Evolutionary conservation across 208 protist genomes (phyloP), one percentile per base, ranked within the genome.

Genomic region (Acanthamoeba sp.): DNA sequence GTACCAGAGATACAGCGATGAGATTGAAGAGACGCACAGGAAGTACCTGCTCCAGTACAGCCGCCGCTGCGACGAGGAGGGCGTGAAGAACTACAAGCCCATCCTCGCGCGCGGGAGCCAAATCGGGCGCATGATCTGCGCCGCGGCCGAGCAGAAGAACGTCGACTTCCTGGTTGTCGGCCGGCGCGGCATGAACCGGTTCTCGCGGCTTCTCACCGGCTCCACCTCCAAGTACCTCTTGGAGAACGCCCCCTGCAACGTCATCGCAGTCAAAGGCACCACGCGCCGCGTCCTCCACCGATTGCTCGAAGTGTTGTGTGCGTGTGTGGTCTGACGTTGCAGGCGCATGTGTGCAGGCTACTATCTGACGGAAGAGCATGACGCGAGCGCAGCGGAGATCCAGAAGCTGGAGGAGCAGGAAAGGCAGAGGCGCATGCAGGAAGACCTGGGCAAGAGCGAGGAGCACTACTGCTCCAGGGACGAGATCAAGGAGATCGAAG

Each of bases 1-100:
- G 34, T 89, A 66, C 52, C 50, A 89, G 45, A 89, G 42, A 89
- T 89, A 89, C 80, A 89, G 52, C 80, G 52, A 89, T 66, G 80
- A 89, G 80, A 89, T 89, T 24, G 80, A 89, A n/a, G 42, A 89
- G 29, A 32, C 27, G 50, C 80, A 89, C 80, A 89, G 34, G 52
- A 32, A 89, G 50, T 1, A 62, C 52, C 52, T 89, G 27, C 12
- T 89, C 18, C 14, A 62, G 24, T 89, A 62, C 34, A 24, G 40
- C 24, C 24, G 34, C 10, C 12, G 69, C 29, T 80, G 69, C 69
- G 80, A 89, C 10, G 80, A 89, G 29, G 42, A 55, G 36, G 80
- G 80, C 42, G 80, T 89, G 27, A 6, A 20, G 52, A 24, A 89
- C 52, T 89, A 89, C 42, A 89, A 89, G 29, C 29, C 80, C 42